phyloP scores from a whole-genome alignment of 768 basidiomycete genomes.

The Tylopilus intermedius region DNA sequence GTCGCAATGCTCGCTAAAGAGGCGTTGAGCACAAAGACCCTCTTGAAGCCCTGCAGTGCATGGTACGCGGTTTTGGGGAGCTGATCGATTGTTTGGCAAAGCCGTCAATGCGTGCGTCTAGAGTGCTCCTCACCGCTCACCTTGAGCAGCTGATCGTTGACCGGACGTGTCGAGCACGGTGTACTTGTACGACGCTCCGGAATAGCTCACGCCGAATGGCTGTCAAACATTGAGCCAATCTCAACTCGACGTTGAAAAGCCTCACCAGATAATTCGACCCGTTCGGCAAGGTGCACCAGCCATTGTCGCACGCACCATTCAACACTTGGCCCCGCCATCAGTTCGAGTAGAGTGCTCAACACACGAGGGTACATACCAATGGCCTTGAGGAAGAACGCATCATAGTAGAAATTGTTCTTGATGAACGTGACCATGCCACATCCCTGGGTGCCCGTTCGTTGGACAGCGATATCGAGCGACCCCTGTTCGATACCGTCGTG shows the following conservation, averaged over 20 bases:
- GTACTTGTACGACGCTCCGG: constrained; percentile 95
- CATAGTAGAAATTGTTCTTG: constrained; percentile 97
- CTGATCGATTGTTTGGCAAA: constrained; percentile 65
- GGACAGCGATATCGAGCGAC: constrained; percentile 85
- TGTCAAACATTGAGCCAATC: constrained; percentile 29
- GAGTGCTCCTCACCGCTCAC: constrained; percentile 33
- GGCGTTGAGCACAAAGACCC: constrained; percentile 59
- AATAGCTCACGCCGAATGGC: constrained; percentile 93
- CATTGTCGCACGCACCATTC: constrained; percentile 88
- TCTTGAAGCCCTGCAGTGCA: constrained; percentile 62
- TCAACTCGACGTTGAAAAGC: not conserved
- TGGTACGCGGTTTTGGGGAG: constrained; percentile 92
- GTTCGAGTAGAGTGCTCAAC: not conserved
- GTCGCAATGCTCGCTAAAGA: constrained; percentile 50
- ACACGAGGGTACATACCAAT: constrained; percentile 53
- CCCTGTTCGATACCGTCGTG: constrained; percentile 47
- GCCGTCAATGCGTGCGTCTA: not conserved
- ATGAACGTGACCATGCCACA: constrained; percentile 69
- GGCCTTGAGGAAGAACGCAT: constrained; percentile 97
- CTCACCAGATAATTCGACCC: constrained; percentile 72
- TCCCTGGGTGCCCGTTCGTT: constrained; percentile 67
- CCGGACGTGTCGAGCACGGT: constrained; percentile 92
- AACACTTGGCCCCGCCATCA: constrained; percentile 49
- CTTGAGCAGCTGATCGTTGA: constrained; percentile 83
- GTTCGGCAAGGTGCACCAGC: constrained; percentile 63